Evolutionary conservation across 2,329 filamentous ascomycete species (phyloP), one percentile per base, ranked within the genome.

Genomic region (Colletotrichum liriopes): DNA sequence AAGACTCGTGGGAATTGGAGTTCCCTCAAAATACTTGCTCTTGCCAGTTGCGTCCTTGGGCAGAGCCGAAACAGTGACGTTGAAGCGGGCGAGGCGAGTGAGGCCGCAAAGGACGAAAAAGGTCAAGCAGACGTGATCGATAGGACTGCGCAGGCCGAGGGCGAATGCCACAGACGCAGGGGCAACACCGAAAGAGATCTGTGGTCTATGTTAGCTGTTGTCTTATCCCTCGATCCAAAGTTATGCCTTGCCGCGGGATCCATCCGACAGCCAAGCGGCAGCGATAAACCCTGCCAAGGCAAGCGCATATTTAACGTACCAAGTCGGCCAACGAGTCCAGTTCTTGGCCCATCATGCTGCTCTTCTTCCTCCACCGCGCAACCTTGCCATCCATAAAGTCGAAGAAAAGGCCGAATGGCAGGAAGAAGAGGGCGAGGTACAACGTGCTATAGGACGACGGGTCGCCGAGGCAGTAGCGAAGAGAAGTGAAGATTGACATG

Each of bases 331-430:
- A 88, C 8, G 96, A 98, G 82, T 99, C 96, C 67, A 99, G 86
- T 84, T 99, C 96, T 83, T 98, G 96, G 16, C 96, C 96, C 96
- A 99, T 98, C 81, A 99, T 87, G 78, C 94, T 97, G 78, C 94
- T 96, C 92, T 98, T 99, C 85, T 94, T 93, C 81, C 96, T 91
- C 96, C 96, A 98, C 75, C 96, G 89, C 74, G 96, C 96, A 67
- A 99, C 95, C 81, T 95, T 96, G 80, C 96, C 96, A 82, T 99
- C 96, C 88, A 98, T 94, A 80, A 98, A 97, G 83, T 99, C 96
- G 82, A 98, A 98, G 86, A 98, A 98, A 16, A 98, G 87, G 6
- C 95, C 95, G 72, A 98, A 94, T 0, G 96, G 96, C 83, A 98
- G 93, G 82, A 98, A 94, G 5, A 86, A 90, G 60, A 99, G 90